A percentile compares a stretch with the other conserved stretches of the same genome.
Evolutionary conservation across 257 asterid species (phyloP).

Genomic region (Cruciata laevipes): DNA sequence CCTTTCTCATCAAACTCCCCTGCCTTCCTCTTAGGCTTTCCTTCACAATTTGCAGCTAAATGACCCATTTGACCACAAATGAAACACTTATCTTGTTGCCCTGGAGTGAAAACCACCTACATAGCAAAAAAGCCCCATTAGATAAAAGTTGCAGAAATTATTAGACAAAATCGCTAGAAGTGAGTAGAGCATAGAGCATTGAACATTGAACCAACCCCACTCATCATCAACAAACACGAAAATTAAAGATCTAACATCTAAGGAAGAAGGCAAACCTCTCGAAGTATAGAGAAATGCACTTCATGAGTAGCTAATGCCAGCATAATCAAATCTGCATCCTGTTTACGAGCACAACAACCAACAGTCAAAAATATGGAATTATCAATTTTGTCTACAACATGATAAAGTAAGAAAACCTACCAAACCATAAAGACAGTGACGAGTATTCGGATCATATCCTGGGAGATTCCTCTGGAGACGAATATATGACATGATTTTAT

Average conservation of each 20-base stretch:
- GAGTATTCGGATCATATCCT: slow-evolving; percentile 86
- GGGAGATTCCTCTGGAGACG: slow-evolving; percentile 89
- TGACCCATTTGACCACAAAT: slow-evolving; percentile 98
- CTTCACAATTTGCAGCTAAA: slow-evolving; percentile 82
- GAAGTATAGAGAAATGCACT: slow-evolving; percentile 82
- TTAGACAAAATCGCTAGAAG: neutral
- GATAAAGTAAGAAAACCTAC: slow-evolving; percentile 30
- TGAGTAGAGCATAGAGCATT: neutral
- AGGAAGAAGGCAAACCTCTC: slow-evolving; percentile 57
- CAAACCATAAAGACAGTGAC: slow-evolving; percentile 93
- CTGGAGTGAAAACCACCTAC: slow-evolving; percentile 89
- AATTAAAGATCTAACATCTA: neutral
- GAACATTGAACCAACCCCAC: neutral
- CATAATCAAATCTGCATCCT: slow-evolving; percentile 82
- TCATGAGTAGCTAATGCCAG: slow-evolving; percentile 93
- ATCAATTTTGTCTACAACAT: slow-evolving; percentile 6
- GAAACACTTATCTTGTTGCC: slow-evolving; percentile 95
- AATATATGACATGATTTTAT: slow-evolving; percentile 88
- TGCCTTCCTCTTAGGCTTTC: slow-evolving; percentile 90
- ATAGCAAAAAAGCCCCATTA: slow-evolving; percentile 15
- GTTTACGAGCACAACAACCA: slow-evolving; percentile 8
- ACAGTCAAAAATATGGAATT: slow-evolving; percentile 7
- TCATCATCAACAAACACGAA: neutral
- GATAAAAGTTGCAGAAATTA: neutral
- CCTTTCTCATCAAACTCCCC: slow-evolving; percentile 98